Evolutionary conservation across 2,329 filamentous ascomycete genomes (phyloP).

Genomic region (Chaetoscypha palmicola): DNA sequence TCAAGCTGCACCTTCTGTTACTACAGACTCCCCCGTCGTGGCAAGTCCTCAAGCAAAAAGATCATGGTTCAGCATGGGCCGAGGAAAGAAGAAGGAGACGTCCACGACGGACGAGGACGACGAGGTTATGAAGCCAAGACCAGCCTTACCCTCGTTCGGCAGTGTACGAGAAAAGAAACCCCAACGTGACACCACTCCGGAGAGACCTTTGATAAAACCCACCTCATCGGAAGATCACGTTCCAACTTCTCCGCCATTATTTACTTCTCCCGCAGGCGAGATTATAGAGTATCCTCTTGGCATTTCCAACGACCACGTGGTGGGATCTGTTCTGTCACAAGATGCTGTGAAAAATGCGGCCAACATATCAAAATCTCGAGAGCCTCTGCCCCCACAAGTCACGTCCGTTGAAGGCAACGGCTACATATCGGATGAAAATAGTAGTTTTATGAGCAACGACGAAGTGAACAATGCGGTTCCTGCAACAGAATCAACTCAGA

Average conservation of each 20-base stretch:
- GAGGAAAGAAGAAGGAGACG: constrained; percentile 44
- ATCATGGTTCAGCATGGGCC: constrained; percentile 46
- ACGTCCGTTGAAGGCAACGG: constrained; percentile 61
- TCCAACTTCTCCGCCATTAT: constrained; percentile 25
- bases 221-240: constrained; percentile 33
- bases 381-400: constrained; percentile 64
- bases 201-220: constrained; percentile 52
- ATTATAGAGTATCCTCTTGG: constrained; percentile 21
- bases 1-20: constrained; percentile 36
- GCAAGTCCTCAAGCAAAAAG: constrained; percentile 38
- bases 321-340: constrained; percentile 48
- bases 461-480: background rate
- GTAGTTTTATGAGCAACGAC: constrained; percentile 32
- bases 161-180: constrained; percentile 63
- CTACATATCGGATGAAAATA: constrained; percentile 53
- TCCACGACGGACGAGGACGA: constrained; percentile 56
- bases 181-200: constrained; percentile 40
- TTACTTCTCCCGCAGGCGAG: constrained; percentile 19
- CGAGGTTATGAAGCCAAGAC: constrained; percentile 66
- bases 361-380: constrained; percentile 50
- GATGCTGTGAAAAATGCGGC: constrained; percentile 49
- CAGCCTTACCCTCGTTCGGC: constrained; percentile 66
- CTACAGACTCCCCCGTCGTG: constrained; percentile 35
- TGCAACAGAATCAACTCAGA: constrained; percentile 2
- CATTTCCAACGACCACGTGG: constrained; percentile 51